Evolutionary conservation across 352 stramenopile species (phyloP).

Genomic region (Phytophthora melonis): DNA sequence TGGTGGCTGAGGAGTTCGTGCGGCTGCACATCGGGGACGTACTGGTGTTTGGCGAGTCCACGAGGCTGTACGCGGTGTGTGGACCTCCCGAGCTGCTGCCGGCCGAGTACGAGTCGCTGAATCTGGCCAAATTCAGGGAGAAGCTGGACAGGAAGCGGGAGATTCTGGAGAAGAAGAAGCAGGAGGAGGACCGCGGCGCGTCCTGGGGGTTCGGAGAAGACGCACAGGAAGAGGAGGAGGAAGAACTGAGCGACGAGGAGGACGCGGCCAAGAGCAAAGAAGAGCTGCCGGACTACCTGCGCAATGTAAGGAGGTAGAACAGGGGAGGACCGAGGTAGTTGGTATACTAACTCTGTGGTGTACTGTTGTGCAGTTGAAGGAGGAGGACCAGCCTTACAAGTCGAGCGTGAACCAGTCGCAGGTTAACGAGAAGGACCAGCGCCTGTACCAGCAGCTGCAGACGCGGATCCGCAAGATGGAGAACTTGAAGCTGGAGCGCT

Average conservation of each 20-base stretch:
- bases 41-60: slow-evolving; percentile 89
- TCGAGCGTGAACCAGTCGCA: slow-evolving; percentile 56
- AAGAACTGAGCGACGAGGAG: slow-evolving; percentile 40
- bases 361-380: slow-evolving; percentile 47
- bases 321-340: background rate
- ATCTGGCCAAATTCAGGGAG: slow-evolving; percentile 49
- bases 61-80: slow-evolving; percentile 80
- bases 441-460: slow-evolving; percentile 85
- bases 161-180: slow-evolving; percentile 29
- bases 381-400: slow-evolving; percentile 59
- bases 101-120: slow-evolving; percentile 79
- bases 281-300: slow-evolving; percentile 78
- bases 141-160: slow-evolving; percentile 36
- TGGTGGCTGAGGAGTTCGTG: slow-evolving; percentile 55
- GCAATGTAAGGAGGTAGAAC: slow-evolving; percentile 47
- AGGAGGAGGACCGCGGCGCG: slow-evolving; percentile 43
- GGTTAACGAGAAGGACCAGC: slow-evolving; percentile 74
- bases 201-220: slow-evolving; percentile 90
- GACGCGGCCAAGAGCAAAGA: slow-evolving; percentile 25
- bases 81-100: slow-evolving; percentile 74
- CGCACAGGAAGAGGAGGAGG: slow-evolving; percentile 72
- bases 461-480: slow-evolving; percentile 86
- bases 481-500: slow-evolving; percentile 75
- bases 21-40: slow-evolving; percentile 86
- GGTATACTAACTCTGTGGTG: background rate